Percentiles rank a stretch among this genome's conserved stretches.
These are phyloP conservation scores for Suhomyces panamericanus DNA, from an alignment of 1,139 yeast genomes.

Conservation along the genomic window DNA sequence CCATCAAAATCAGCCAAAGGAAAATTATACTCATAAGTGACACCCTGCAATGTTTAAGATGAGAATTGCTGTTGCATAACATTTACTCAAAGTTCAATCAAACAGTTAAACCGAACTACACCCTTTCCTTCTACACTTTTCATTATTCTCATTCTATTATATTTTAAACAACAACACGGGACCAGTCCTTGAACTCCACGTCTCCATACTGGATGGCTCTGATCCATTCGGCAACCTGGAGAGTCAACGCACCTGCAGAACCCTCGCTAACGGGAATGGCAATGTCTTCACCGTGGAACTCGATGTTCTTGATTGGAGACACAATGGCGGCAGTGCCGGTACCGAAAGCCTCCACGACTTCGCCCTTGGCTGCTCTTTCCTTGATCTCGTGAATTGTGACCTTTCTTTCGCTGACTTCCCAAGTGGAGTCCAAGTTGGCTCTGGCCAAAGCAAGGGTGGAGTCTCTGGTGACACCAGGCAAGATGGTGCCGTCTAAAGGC, in stretches of 20 bases:
- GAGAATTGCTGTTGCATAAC: too few species aligned
- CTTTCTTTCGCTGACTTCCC: slow-evolving; percentile 45
- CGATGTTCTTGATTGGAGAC: slow-evolving; percentile 36
- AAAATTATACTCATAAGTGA: too few species aligned
- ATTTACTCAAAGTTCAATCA: too few species aligned
- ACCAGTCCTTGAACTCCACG: slow-evolving; percentile 19
- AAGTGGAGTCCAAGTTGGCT: slow-evolving; percentile 69
- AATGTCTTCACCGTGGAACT: slow-evolving; percentile 33
- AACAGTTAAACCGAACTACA: too few species aligned
- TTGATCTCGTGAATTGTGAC: slow-evolving; percentile 38
- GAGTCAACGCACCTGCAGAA: slow-evolving; percentile 28
- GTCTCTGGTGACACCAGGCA: slow-evolving; percentile 96
- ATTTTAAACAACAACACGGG: slow-evolving; percentile 15
- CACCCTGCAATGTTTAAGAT: too few species aligned
- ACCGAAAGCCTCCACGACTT: slow-evolving; percentile 44
- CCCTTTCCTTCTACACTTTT: not conserved
- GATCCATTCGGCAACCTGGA: slow-evolving; percentile 29
- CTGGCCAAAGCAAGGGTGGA: slow-evolving; percentile 77
- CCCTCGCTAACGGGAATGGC: slow-evolving; percentile 27
- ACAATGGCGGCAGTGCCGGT: slow-evolving; percentile 47
- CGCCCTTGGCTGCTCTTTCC: slow-evolving; percentile 34
- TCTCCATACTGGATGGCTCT: slow-evolving; percentile 39
- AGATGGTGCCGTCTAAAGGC: slow-evolving; percentile 94
- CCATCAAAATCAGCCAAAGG: too few species aligned
- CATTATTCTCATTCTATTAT: not conserved